A percentile compares a stretch with the other conserved stretches of the same genome.
Conservation (phyloP, 139 green algal genomes). For the Volvox reticuliferus region DNA sequence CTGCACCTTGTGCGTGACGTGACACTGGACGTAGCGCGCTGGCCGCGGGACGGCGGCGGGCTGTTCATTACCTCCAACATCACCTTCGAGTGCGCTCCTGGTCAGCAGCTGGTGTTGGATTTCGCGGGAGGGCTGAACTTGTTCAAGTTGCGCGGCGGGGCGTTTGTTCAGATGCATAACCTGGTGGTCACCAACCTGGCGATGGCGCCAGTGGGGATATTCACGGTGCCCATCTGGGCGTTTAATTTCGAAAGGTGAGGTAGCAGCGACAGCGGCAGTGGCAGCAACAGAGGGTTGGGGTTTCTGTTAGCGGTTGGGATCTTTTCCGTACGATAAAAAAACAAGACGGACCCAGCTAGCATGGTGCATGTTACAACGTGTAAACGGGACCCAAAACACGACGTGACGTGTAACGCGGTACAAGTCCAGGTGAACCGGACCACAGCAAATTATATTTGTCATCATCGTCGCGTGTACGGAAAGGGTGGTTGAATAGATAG, state of each 20-base stretch:
- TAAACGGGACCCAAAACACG: too few relatives aligned
- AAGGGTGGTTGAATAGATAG: too few relatives aligned
- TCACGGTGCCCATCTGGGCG: constrained; percentile 30
- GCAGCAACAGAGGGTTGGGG: neutral
- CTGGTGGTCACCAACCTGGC: constrained; percentile 9
- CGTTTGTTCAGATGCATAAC: constrained; percentile 2
- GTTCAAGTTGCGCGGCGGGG: constrained; percentile 14
- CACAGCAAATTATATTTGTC: too few relatives aligned
- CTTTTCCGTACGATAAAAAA: too few relatives aligned
- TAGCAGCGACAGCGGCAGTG: neutral
- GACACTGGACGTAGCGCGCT: neutral
- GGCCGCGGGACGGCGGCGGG: neutral
- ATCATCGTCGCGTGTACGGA: too few relatives aligned
- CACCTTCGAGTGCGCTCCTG: neutral
- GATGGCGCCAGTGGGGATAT: constrained; percentile 12
- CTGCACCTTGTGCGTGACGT: neutral
- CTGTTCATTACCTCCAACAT: constrained; percentile 33
- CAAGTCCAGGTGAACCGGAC: too few relatives aligned
- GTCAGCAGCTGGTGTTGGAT: neutral
- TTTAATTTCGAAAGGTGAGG: constrained; percentile 30
- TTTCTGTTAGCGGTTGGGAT: too few relatives aligned
- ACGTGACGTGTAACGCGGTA: too few relatives aligned
- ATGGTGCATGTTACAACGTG: too few relatives aligned
- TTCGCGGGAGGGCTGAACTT: constrained; percentile 3
- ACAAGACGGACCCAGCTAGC: too few relatives aligned